A percentile compares a stretch with the other conserved stretches of the same genome.
phyloP scores from a whole-genome alignment of 116 monocot species.

The Phalaenopsis hybrid region DNA sequence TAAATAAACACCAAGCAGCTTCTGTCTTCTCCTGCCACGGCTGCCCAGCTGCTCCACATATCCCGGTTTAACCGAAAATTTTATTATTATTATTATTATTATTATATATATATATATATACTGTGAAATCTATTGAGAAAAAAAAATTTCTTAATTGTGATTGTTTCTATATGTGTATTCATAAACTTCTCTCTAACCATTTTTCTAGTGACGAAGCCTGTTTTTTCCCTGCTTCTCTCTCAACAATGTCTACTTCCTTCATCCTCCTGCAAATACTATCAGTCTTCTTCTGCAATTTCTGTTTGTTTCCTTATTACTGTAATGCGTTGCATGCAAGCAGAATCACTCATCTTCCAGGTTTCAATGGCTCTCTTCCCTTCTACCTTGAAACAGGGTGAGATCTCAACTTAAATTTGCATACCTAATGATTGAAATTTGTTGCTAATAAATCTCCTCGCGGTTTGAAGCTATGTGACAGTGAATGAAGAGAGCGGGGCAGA shows the following conservation, averaged over 20 bases:
- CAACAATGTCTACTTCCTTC: neutral
- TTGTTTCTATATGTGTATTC: no score
- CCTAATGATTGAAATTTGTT: neutral
- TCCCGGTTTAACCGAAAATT: no score
- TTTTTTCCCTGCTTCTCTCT: neutral
- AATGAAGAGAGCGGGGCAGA: constrained; percentile 16
- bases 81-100: no score
- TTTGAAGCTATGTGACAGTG: constrained; percentile 9
- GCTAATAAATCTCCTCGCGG: neutral
- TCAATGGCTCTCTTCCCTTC: constrained; percentile 8
- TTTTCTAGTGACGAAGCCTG: no score
- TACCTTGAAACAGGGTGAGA: constrained; percentile 5
- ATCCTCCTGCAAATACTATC: neutral
- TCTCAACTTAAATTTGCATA: neutral
- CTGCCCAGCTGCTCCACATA: no score
- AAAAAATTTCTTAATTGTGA: no score
- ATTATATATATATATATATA: no score
- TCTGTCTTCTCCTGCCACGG: no score
- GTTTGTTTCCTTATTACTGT: neutral
- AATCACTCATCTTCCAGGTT: constrained; percentile 14
- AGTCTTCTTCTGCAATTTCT: neutral
- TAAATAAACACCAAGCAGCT: no score
- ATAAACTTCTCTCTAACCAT: no score
- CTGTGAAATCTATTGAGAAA: no score
- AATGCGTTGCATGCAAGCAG: neutral